Base-by-base conservation (phyloP, 306 rosid genomes). In the Quercus dentata region DNA sequence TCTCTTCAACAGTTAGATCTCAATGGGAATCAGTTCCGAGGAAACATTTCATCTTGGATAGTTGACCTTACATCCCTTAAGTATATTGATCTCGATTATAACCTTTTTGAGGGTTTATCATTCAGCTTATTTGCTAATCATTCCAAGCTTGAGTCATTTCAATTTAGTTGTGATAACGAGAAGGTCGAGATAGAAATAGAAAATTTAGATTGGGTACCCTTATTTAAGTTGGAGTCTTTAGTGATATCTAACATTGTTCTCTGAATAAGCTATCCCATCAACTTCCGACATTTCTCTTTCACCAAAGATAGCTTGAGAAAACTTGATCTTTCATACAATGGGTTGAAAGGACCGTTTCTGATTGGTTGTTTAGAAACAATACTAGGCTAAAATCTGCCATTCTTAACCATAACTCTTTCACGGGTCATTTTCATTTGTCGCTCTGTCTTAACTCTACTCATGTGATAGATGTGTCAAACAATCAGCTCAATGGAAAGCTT, bases 101-200 rank as follows among this genome's bases (percentile, higher is more conserved):
- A 21, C 2, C 41, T 5, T 35, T 81, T 81, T 76, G 81, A 68
- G 25, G 81, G 78, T 17, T 4, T 38, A 4, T 81, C 3, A 18
- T 31, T 81, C 23, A 52, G 74, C 70, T 52, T 33, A 41, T 62
- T 81, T 4, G 69, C 74, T 23, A 76, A 76, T 31, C 81, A 33
- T 55, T 72, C 85, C 2, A 72, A 62, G 41, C 78, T 77, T 46
- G 4, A 56, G 74, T 27, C 9, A 18, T 59, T 82, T 6, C 4
- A 44, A 12, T 77, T 77, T 23, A 5, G 46, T 13, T 35, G 49
- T 58, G 30, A 9, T 17, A 52, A 55, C 2, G 0, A 38, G 44
- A 38, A 38, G 44, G 44, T 38, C 0, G 44, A 6, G 2, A 38
- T 38, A 38, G 44, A 38, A 38, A 38, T 0, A 0, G 10, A 38